Conservation (phyloP, 2,329 filamentous ascomycete species). For the Fusarium pseudocircinatum region DNA sequence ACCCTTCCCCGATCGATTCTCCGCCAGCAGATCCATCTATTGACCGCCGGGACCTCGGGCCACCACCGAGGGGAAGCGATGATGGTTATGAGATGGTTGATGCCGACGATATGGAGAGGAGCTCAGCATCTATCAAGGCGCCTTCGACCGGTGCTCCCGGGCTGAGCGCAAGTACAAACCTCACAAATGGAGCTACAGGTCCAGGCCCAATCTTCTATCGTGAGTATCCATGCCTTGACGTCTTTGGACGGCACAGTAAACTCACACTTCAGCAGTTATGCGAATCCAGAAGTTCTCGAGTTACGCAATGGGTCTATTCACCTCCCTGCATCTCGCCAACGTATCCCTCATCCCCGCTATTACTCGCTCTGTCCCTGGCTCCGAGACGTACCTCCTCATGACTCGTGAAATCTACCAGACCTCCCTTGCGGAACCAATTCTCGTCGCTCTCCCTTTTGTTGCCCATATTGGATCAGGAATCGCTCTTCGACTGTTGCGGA, state of each 20-base stretch:
- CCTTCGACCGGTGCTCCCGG: constrained; percentile 61
- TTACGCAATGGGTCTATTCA: constrained; percentile 83
- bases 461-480: constrained; percentile 83
- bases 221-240: constrained; percentile 52
- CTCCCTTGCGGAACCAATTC: constrained; percentile 77
- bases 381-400: constrained; percentile 88
- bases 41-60: constrained; percentile 51
- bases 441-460: constrained; percentile 78
- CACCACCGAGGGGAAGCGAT: constrained; percentile 40
- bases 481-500: constrained; percentile 77
- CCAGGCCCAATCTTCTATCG: constrained; percentile 80
- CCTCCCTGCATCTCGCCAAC: constrained; percentile 80
- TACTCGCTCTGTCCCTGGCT: constrained; percentile 75
- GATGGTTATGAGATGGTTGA: constrained; percentile 42
- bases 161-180: constrained; percentile 61
- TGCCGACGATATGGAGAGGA: constrained; percentile 46
- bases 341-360: constrained; percentile 82
- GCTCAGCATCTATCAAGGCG: constrained; percentile 48
- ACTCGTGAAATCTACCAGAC: constrained; percentile 94
- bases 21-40: constrained; percentile 58
- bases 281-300: constrained; percentile 89
- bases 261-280: constrained; percentile 37
- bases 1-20: constrained; percentile 79
- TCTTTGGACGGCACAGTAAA: not conserved
- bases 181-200: constrained; percentile 48